Percentiles rank a stretch among this genome's conserved stretches.
Conservation (phyloP, 306 rosid species). For the Argentina anserina region DNA sequence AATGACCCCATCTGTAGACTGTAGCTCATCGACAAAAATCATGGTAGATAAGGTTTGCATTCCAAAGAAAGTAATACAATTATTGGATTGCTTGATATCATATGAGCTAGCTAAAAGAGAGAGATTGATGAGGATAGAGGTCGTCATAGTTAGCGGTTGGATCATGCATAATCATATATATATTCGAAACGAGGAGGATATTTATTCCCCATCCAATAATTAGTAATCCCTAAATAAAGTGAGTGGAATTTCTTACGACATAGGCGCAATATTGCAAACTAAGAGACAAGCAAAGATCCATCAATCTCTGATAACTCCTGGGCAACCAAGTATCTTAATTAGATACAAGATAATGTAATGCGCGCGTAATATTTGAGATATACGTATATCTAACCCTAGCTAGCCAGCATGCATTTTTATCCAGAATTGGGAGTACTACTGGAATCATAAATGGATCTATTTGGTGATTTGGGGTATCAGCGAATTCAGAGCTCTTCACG, state of each 20-base stretch:
- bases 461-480: not conserved
- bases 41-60: not conserved
- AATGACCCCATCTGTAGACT: not conserved
- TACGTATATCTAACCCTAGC: not conserved
- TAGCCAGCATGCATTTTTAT: slow-evolving; percentile 6
- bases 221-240: not conserved
- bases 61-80: not conserved
- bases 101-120: slow-evolving; percentile 3
- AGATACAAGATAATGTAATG: not conserved
- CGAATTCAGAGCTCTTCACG: slow-evolving; percentile 2
- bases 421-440: slow-evolving; percentile 7
- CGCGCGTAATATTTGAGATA: not conserved
- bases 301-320: slow-evolving; percentile 8
- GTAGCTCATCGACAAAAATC: not conserved
- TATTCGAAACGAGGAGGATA: not conserved
- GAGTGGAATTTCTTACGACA: not conserved
- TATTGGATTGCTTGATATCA: not conserved
- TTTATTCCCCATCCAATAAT: slow-evolving; percentile 3
- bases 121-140: slow-evolving; percentile 2
- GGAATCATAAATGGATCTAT: not conserved
- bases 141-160: not conserved
- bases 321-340: not conserved
- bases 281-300: slow-evolving; percentile 4
- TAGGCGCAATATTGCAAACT: not conserved
- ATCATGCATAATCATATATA: not conserved